Conservation (phyloP, 2,329 filamentous ascomycete genomes). For the Emmonsiellopsis sp. region DNA sequence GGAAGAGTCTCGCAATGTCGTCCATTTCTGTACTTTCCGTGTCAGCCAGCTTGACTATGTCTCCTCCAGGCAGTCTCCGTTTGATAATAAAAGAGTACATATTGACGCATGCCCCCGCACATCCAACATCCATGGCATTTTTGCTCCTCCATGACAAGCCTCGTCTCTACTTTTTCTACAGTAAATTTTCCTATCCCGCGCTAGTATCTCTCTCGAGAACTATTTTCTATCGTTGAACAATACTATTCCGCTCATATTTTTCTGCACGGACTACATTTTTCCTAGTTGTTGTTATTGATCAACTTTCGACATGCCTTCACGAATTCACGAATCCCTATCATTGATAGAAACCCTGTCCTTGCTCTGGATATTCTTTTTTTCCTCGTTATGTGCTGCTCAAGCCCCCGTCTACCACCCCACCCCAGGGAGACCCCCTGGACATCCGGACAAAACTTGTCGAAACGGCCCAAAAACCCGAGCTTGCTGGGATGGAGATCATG, state of each 20-base stretch:
- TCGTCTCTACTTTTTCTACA: too few species aligned
- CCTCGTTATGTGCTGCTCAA: background rate
- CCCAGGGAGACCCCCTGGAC: background rate
- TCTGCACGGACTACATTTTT: background rate
- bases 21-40: too few species aligned
- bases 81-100: too few species aligned
- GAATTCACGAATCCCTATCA: background rate
- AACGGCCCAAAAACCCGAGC: constrained; percentile 14
- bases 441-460: constrained; percentile 9
- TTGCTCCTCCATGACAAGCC: too few species aligned
- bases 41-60: too few species aligned
- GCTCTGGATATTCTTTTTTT: background rate
- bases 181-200: too few species aligned
- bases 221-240: background rate
- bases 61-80: too few species aligned
- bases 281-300: background rate
- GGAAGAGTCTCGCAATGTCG: too few species aligned
- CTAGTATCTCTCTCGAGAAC: too few species aligned
- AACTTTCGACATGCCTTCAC: background rate
- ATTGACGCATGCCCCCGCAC: too few species aligned
- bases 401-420: background rate
- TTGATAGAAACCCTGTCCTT: background rate
- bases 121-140: too few species aligned
- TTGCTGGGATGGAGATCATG: constrained; percentile 17
- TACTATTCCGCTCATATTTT: background rate